Evolutionary conservation across 225 moss, liverwort and hornwort genomes (phyloP), one percentile per base, ranked within the genome.

Genomic region (Climacium dendroides): DNA sequence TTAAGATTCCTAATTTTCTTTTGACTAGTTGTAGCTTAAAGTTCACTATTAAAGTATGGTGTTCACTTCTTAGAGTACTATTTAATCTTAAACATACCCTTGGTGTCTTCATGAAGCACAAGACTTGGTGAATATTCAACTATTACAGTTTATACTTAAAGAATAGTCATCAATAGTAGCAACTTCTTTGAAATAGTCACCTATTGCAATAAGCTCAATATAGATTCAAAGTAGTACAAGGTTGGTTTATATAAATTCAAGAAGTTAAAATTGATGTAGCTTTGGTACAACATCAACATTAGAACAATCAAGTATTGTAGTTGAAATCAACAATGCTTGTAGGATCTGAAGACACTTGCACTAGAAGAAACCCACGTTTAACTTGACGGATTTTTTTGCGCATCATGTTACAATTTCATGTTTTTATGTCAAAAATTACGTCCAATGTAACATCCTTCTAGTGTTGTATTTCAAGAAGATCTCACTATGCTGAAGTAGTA

Each of bases 241-340:
- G 8, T 25, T 3, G 1, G 2, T 41, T 39, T 20, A 66, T 2
- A 66, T 41, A 9, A 41, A 70, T 5, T 41, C 15, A 0, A 4
- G 0, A 0, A 8, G 8, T 39, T 0, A 39, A 0, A 5, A 41
- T 24, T 25, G 14, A 3, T 1, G 5, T 1, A 70, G 1, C 8
- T 41, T 41, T 3, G 0, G 3, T 70, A 25, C 39, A 70, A 70
- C 41, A 66, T 28, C 30, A n/a, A 66, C n/a, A 66, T 16, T 0
- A 20, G 1, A 66, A 5, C 22, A 41, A 69, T 41, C 13, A 26
- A 5, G 5, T 26, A 0, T 70, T 70, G 5, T 0, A n/a, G 1
- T 41, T 1, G 5, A 0, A 0, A 70, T 70, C 13, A 25, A 2
- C 1, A 70, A 0, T 39, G 6, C 15, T 70, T 70, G 41, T 70